Base-by-base conservation (phyloP, 2,329 filamentous ascomycete species). In the Diplodia sapinea region DNA sequence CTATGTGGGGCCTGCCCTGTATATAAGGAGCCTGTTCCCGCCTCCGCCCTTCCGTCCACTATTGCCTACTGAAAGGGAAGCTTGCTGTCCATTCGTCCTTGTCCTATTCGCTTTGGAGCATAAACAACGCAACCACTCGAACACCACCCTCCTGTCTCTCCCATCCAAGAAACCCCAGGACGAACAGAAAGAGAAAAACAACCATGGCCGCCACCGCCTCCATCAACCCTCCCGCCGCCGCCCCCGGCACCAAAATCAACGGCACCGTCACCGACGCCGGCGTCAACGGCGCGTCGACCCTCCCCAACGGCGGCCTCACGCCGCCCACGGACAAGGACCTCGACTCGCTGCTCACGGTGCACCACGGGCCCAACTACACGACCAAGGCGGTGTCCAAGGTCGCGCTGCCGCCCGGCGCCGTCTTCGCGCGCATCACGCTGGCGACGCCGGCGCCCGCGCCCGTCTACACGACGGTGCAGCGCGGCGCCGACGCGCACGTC, bases 391-490 rank as follows among this genome's bases (percentile, higher is more conserved):
- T 81, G 57, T 86, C 83, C 17, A 81, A 82, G 43, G 78, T 86
- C 68, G 76, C 76, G n/a, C 79, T 85, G 0, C 83, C 84, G 12
- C 79, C 84, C 1, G 82, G 82, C 54, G 78, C 83, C n/a, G 71
- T 85, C 71, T 84, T 87, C 71, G 75, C 78, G 5, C 80, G 79
- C 69, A 83, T 87, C 70, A 83, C 82, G 4, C 78, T 73, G 38
- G 79, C 82, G 17, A 83, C 81, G 0, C 79, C 82, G 1, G 77
- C 79, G 8, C 68, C 72, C 1, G 75, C 73, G 4, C 80, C 81
- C 36, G 81, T 82, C 33, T 87, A 85, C 78, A 81, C 81, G 1
- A 83, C 81, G 3, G 85, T 87, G 2, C 85, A 87, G 71, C 82
- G 82, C 1, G 80, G 79, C 1, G 74, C 74, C 26, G 78, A 80